Evolutionary conservation across 495 filamentous ascomycete genomes (phyloP).

Genomic region (Penicillium odoratum): DNA sequence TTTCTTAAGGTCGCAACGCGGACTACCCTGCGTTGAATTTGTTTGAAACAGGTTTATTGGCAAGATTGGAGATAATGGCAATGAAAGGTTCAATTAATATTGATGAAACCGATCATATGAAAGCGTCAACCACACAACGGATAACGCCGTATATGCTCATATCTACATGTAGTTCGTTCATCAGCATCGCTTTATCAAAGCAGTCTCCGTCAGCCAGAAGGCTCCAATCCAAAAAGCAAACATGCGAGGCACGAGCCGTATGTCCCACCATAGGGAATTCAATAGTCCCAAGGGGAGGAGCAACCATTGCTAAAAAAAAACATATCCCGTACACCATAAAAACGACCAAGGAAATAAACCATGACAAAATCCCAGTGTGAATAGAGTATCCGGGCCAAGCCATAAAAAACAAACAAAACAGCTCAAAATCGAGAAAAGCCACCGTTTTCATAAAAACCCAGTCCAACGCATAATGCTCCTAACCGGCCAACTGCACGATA

Average conservation of each 20-base stretch:
- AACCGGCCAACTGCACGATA: slow-evolving; percentile 32
- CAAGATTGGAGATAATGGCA: background rate
- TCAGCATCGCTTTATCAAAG: slow-evolving; percentile 44
- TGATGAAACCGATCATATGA: slow-evolving; percentile 20
- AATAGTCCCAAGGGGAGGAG: slow-evolving; percentile 18
- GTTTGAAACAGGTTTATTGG: background rate
- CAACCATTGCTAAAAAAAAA: slow-evolving; percentile 23
- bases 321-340: slow-evolving; percentile 37
- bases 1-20: background rate
- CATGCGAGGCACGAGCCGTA: slow-evolving; percentile 20
- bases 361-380: slow-evolving; percentile 9
- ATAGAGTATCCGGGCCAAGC: slow-evolving; percentile 20
- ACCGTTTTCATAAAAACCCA: slow-evolving; percentile 29
- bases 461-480: slow-evolving; percentile 29
- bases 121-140: slow-evolving; percentile 28
- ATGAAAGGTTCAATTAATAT: slow-evolving; percentile 21
- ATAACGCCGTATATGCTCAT: slow-evolving; percentile 50
- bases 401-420: slow-evolving; percentile 29
- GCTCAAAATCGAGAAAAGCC: slow-evolving; percentile 25
- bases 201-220: slow-evolving; percentile 30
- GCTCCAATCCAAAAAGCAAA: slow-evolving; percentile 26
- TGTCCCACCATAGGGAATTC: slow-evolving; percentile 12
- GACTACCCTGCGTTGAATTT: background rate
- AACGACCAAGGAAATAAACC: slow-evolving; percentile 17
- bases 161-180: slow-evolving; percentile 48